Base-by-base conservation (phyloP, 2,329 filamentous ascomycete genomes). In the Aquanectria penicillioides region DNA sequence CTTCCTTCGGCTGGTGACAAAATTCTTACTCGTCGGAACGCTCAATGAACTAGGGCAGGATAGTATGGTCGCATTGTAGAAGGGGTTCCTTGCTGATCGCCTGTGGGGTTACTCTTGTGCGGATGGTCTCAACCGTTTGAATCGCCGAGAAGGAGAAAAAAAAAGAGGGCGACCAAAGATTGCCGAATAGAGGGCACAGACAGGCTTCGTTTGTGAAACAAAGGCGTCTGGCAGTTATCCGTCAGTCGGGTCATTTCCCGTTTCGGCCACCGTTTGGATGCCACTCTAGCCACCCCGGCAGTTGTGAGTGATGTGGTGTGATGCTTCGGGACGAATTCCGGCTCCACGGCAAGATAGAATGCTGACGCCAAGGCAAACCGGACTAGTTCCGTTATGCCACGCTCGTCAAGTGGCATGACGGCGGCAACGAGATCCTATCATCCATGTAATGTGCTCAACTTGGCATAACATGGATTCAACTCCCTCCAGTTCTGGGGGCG, bases 281-380 rank as follows among this genome's bases (percentile, higher is more conserved):
- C 22, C 23, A 33, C 38, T 15, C 10, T 31, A 29, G 38, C 29
- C n/a, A n/a, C n/a, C 20, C 29, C 49, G 49, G 49, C 38, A 52
- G 49, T 52, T 44, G 26, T 11, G 22, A n/a, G 49, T 52, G 49
- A 29, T 25, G 11, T 36, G 49, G 28, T 34, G n/a, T n/a, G n/a
- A n/a, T n/a, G n/a, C n/a, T n/a, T n/a, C n/a, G n/a, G n/a, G n/a
- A n/a, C 28, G 29, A 11, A 11, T 43, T n/a, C 22, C 20, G 11
- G 13, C 12, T 10, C 17, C 28, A 28, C n/a, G 38, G 18, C n/a
- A 52, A 48, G 38, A 44, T 53, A 53, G 29, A 46, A 44, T 53
- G 50, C 50, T 53, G 38, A 53, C 40, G 18, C 37, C 36, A 29
- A 20, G 20, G 15, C 26, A 11, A 13, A 4, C 26, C 18, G 26